These are phyloP conservation scores for Oenanthe sinensis DNA, from an alignment of 129 eudicot species.

Conservation along the genomic window DNA sequence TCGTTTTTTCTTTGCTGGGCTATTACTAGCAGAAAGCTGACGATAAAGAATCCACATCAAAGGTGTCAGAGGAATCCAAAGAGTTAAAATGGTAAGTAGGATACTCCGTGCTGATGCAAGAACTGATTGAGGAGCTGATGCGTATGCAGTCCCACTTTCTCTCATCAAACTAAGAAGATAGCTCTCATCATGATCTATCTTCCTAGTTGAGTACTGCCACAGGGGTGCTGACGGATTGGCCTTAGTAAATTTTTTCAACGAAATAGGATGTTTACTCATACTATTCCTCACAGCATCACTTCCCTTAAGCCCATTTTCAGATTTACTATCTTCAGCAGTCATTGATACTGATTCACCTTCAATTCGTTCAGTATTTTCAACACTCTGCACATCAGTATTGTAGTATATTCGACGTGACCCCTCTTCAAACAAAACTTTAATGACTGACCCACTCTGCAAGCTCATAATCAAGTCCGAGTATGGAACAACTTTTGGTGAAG, in stretches of 20 bases:
- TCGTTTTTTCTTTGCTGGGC: constrained; percentile 73
- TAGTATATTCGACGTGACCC: constrained; percentile 80
- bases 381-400: constrained; percentile 30
- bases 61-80: constrained; percentile 92
- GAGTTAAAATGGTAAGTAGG: constrained; percentile 58
- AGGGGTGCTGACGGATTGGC: constrained; percentile 28
- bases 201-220: constrained; percentile 84
- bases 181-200: constrained; percentile 78
- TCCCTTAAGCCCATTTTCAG: constrained; percentile 11
- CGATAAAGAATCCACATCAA: constrained; percentile 92
- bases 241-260: constrained; percentile 27
- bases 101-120: constrained; percentile 58
- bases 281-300: constrained; percentile 5
- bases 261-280: constrained; percentile 9
- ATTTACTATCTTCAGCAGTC: constrained; percentile 20
- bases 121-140: constrained; percentile 81
- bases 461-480: constrained; percentile 70
- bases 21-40: constrained; percentile 76
- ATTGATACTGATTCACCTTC: constrained; percentile 17
- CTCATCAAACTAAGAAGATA: constrained; percentile 85
- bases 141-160: constrained; percentile 66
- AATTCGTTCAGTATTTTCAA: constrained; percentile 15
- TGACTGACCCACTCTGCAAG: constrained; percentile 56
- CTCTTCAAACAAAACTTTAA: constrained; percentile 81
- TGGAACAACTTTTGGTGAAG: constrained; percentile 70